Evolutionary conservation across 106 monocot genomes (phyloP).

Genomic region (Dendrobium chrysotoxum): DNA sequence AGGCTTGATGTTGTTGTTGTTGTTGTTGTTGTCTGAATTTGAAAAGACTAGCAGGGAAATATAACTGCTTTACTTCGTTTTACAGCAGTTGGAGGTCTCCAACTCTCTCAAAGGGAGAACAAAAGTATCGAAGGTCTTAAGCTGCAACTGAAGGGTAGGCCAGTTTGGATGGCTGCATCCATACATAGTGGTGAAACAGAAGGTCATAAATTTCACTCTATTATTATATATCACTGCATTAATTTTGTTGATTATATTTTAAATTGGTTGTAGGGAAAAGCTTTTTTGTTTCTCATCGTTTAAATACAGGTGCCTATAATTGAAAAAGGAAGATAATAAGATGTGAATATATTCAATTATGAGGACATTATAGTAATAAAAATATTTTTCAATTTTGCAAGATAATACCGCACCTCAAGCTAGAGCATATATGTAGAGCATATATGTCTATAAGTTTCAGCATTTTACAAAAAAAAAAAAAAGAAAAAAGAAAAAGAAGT

Average conservation of each 20-base stretch:
- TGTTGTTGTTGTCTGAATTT: too few species aligned
- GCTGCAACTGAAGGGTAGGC: slow-evolving; percentile 38
- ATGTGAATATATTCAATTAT: not conserved
- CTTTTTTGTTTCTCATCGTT: not conserved
- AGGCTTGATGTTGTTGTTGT: too few species aligned
- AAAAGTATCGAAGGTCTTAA: slow-evolving; percentile 44
- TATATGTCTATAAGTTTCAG: too few species aligned
- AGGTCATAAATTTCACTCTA: slow-evolving; percentile 33
- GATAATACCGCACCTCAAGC: too few species aligned
- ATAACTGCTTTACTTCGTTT: slow-evolving; percentile 1
- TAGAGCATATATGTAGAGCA: too few species aligned
- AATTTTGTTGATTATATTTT: not conserved
- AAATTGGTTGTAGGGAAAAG: not conserved
- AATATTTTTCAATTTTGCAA: too few species aligned
- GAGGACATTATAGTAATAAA: too few species aligned
- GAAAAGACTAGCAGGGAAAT: not conserved
- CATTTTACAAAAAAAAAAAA: too few species aligned
- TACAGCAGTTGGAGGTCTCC: slow-evolving; percentile 51
- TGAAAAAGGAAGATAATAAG: too few species aligned
- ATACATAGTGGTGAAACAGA: slow-evolving; percentile 86
- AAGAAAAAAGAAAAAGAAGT: too few species aligned
- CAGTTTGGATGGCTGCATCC: slow-evolving; percentile 94
- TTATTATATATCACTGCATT: not conserved
- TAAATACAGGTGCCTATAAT: not conserved
- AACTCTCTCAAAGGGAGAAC: slow-evolving; percentile 22